Evolutionary conservation across 768 basidiomycete genomes (phyloP).

Genomic region (Mycena vulgaris): DNA sequence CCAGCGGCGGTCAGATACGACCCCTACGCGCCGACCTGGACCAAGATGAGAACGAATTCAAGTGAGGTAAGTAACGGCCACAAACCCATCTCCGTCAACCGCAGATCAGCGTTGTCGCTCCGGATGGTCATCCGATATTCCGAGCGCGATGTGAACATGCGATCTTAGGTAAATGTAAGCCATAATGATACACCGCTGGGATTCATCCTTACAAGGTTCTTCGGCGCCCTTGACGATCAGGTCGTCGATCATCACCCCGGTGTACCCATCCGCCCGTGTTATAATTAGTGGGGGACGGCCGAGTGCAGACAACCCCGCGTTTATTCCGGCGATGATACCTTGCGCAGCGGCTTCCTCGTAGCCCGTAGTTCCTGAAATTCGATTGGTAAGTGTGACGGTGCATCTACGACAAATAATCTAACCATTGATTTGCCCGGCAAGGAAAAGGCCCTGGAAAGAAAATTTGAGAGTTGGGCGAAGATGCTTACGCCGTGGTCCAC

Average conservation of each 20-base stretch:
- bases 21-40: slow-evolving; percentile 60
- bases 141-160: slow-evolving; percentile 94
- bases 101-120: slow-evolving; percentile 90
- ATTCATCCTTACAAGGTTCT: slow-evolving; percentile 81
- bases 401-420: slow-evolving; percentile 9
- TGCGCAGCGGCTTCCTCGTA: slow-evolving; percentile 97
- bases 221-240: slow-evolving; percentile 90
- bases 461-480: neutral
- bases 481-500: neutral
- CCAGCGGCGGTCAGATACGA: slow-evolving; percentile 65
- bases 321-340: slow-evolving; percentile 89
- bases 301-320: slow-evolving; percentile 82
- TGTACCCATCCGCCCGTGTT: slow-evolving; percentile 88
- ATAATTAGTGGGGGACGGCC: slow-evolving; percentile 71
- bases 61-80: neutral
- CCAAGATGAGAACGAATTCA: slow-evolving; percentile 4
- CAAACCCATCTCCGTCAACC: slow-evolving; percentile 83
- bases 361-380: slow-evolving; percentile 84
- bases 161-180: slow-evolving; percentile 63
- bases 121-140: slow-evolving; percentile 92
- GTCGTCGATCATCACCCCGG: slow-evolving; percentile 95
- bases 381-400: neutral
- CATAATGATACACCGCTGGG: slow-evolving; percentile 13
- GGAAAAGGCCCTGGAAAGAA: slow-evolving; percentile 76
- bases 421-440: slow-evolving; percentile 94